Evolutionary conservation across 192 early-diverging fungal species (phyloP), one percentile per base, ranked within the genome.

Genomic region (Entomortierella chlamydospora): DNA sequence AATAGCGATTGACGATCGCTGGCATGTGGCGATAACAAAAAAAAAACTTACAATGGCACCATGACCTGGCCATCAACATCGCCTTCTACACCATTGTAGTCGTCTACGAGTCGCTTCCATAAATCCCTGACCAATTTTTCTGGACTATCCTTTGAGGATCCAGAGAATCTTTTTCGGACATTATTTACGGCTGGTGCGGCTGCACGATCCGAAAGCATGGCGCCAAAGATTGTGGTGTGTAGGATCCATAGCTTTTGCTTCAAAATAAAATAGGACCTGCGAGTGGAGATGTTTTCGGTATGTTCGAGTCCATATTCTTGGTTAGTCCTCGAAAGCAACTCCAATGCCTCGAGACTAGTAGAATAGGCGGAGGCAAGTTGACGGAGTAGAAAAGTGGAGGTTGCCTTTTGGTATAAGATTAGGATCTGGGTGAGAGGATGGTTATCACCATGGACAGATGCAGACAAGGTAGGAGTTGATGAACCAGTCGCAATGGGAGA

Each of bases 1-100:
- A 20, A 47, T 26, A 8, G 9, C 4, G 0, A 4, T 7, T 20
- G 20, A 20, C 37, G 29, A 37, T n/a, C n/a, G n/a, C 45, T 34
- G 12, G 6, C 49, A 22, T 3, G 9, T 15, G 26, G 7, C 4
- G 15, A 47, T 11, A 20, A 20, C 4, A 20, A 54, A 29, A 54
- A 58, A 39, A 30, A 22, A 13, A 70, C 74, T 70, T 70, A 83
- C 83, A 80, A 81, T 23, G 79, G 58, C 15, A 84, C 64, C 63
- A 84, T 74, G 5, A 78, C 66, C 56, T 84, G 72, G n/a, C 83
- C 78, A 63, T 81, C 77, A 33, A 84, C 70, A 57, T 84, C 68
- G 7, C 83, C 78, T 28, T 77, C 79, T 17, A 70, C n/a, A n/a
- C 80, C 69, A 20, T 37, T 57, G 73, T 81, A 84, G 18, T 76